A percentile compares a stretch with the other conserved stretches of the same genome.
Conservation (phyloP, 2,329 filamentous ascomycete genomes). For the Calonectria multiphialidica region DNA sequence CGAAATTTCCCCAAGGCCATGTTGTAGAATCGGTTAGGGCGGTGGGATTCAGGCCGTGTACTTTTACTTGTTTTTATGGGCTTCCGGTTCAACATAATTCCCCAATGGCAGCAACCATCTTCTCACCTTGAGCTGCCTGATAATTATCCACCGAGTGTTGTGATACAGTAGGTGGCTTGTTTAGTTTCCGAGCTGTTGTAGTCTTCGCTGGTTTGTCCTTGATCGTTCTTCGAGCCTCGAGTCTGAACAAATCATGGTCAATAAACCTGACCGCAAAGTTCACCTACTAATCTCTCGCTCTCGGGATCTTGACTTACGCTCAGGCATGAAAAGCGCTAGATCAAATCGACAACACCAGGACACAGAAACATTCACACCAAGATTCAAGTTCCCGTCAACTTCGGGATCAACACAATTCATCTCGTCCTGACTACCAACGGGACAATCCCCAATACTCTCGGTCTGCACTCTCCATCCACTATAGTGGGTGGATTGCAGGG, state of each 20-base stretch:
- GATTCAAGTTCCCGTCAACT: constrained; percentile 40
- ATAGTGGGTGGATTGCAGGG: constrained; percentile 17
- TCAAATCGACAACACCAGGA: constrained; percentile 36
- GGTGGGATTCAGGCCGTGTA: constrained; percentile 14
- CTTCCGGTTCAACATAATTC: not conserved
- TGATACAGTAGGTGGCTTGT: not conserved
- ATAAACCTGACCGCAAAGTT: constrained; percentile 7
- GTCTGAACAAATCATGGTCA: constrained; percentile 1
- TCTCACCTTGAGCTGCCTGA: not conserved
- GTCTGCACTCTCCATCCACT: constrained; percentile 35
- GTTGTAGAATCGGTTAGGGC: constrained; percentile 63
- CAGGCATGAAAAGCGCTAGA: constrained; percentile 15
- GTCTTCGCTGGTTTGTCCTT: not conserved
- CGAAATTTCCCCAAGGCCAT: constrained; percentile 87
- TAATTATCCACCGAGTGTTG: not conserved
- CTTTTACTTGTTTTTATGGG: constrained; percentile 15
- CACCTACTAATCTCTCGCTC: constrained; percentile 11
- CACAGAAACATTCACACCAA: constrained; percentile 44
- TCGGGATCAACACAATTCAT: constrained; percentile 52
- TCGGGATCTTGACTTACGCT: constrained; percentile 6
- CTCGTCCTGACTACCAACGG: constrained; percentile 54
- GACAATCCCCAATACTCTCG: constrained; percentile 44
- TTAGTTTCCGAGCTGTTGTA: not conserved
- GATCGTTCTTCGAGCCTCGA: not conserved
- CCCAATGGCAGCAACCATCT: not conserved